Evolutionary conservation across 148 eudicot genomes (phyloP).

Genomic region (Vaccinium myrtillus): DNA sequence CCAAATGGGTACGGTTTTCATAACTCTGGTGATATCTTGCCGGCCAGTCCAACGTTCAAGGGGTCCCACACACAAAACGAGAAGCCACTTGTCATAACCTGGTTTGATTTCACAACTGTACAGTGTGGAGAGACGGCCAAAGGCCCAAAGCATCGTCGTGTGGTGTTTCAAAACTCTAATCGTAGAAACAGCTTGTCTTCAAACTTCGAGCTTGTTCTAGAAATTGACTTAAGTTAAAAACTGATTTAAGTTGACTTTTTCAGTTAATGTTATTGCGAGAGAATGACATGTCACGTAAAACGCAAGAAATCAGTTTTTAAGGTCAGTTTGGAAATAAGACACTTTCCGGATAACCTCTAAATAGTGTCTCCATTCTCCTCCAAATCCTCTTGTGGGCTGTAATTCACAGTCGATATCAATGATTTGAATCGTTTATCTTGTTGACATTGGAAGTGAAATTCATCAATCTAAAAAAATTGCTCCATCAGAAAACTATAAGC

Average conservation of each 20-base stretch:
- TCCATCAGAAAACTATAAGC: background rate
- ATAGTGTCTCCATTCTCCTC: background rate
- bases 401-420: too few relatives aligned
- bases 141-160: background rate
- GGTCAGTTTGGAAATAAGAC: too few relatives aligned
- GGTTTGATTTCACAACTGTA: background rate
- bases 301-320: too few relatives aligned
- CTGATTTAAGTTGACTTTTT: too few relatives aligned
- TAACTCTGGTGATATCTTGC: constrained; percentile 22
- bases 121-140: background rate
- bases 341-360: too few relatives aligned
- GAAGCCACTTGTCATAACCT: constrained; percentile 12
- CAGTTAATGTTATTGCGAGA: too few relatives aligned
- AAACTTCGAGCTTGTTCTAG: background rate
- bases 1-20: background rate
- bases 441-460: background rate
- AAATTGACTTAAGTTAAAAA: too few relatives aligned
- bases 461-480: background rate
- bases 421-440: background rate
- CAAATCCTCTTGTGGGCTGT: background rate
- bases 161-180: background rate
- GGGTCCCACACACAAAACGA: constrained; percentile 11
- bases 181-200: background rate
- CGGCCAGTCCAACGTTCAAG: constrained; percentile 28
- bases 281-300: too few relatives aligned